Base-by-base conservation (phyloP, 2,329 filamentous ascomycete genomes). In the Cladosporium sp. region DNA sequence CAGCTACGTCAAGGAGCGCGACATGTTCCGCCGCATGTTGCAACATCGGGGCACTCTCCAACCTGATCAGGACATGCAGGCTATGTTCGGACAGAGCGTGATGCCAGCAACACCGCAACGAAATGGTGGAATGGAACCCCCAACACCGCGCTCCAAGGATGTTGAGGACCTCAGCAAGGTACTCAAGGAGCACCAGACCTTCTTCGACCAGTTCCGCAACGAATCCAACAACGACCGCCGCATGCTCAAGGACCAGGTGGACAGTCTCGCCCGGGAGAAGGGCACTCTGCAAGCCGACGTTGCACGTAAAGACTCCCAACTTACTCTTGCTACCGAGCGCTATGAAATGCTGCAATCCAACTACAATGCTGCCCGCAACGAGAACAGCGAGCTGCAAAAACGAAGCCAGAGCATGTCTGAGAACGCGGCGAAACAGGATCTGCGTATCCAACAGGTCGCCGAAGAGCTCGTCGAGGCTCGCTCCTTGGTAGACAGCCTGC, bases 21-120 rank as follows among this genome's bases (percentile, higher is more conserved):
- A 98, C 67, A 96, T 96, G 82, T 97, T 96, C 84, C 85, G 92
- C 18, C 89, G 91, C 49, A 91, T 97, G 76, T 80, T 96, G 31
- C 87, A 92, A 60, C 87, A 93, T 57, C 79, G 83, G 54, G 82
- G 83, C 14, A 80, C 83, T 54, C 54, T 79, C 70, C 84, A 72
- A 67, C 77, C 65, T 64, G 79, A 65, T 66, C 80, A 67, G 10
- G 85, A 90, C 55, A 75, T 86, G 40, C 78, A 80, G 13, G 84
- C 84, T 1, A 77, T 84, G 46, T 84, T 95, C 64, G 88, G 86
- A 1, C 83, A 85, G 61, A 87, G 87, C 14, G 72, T 86, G 32
- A 70, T 72, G 35, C 67, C 69, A 16, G 68, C 66, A 11, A 76
- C 72, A 16, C 74, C 74, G 11, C 65, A 69, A 14, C 71, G 73